These are phyloP conservation scores for Psilocybe cyanescens DNA, from an alignment of 768 basidiomycete species.

Conservation along the genomic window DNA sequence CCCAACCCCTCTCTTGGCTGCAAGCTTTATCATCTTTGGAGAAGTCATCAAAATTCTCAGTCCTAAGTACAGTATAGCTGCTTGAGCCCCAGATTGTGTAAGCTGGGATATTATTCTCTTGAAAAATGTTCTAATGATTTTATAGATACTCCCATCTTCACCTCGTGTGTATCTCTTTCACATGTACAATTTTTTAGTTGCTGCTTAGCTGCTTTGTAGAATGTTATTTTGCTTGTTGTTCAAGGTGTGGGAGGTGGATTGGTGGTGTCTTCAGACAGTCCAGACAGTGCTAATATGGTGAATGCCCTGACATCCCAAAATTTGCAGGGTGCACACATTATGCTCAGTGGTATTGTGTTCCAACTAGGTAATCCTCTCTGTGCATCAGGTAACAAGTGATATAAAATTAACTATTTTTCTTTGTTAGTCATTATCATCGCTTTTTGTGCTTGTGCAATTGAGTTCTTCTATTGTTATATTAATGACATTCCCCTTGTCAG, in stretches of 20 bases:
- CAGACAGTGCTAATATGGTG: not conserved
- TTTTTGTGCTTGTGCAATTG: constrained; percentile 39
- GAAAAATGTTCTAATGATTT: not conserved
- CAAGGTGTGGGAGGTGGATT: constrained; percentile 68
- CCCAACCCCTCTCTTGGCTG: constrained; percentile 50
- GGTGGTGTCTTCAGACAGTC: constrained; percentile 36
- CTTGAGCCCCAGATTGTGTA: constrained; percentile 45
- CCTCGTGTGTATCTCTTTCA: constrained; percentile 27
- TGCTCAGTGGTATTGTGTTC: constrained; percentile 67
- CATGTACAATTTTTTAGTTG: not conserved
- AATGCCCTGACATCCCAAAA: not conserved
- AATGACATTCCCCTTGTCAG: not conserved
- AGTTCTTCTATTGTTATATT: constrained; percentile 7
- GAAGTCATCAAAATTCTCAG: constrained; percentile 48
- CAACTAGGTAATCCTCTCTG: constrained; percentile 45
- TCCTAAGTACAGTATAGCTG: constrained; percentile 43
- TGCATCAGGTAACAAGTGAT: not conserved
- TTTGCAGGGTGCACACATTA: constrained; percentile 43
- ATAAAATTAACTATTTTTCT: not conserved
- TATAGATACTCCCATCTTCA: constrained; percentile 48
- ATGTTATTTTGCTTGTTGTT: constrained; percentile 59
- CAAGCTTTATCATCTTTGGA: constrained; percentile 63
- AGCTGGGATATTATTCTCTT: constrained; percentile 17
- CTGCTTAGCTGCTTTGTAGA: not conserved
- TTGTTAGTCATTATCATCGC: constrained; percentile 43